Base-by-base conservation (phyloP, 2,329 filamentous ascomycete species). In the Ilyonectria robusta region DNA sequence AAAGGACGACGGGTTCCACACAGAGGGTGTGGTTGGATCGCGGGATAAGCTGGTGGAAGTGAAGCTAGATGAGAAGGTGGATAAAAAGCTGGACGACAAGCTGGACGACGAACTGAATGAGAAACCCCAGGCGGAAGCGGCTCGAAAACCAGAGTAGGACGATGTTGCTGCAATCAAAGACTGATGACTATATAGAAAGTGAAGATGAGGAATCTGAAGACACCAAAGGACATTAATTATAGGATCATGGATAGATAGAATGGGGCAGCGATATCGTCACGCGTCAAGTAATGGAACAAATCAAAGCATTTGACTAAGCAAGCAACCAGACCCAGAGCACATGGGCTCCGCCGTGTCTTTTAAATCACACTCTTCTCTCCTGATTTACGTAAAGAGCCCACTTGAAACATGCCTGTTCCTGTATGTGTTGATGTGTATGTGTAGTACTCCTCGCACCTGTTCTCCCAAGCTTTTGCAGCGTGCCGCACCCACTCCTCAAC, bases 1-100 rank as follows among this genome's bases (percentile, higher is more conserved):
- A 76, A 63, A 68, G 26, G 42, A 59, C 3, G 72, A 78, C 46
- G 77, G 77, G 1, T 77, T 78, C n/a, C 75, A 74, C 6, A 71
- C 70, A 5, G 76, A 77, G 61, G 70, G 68, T 13, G 69, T 78
- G 3, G 55, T 66, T 29, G 77, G 76, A 2, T 71, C 75, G 9
- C 72, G 63, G 37, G 70, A 70, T n/a, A 74, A 68, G 58, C 35
- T 66, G 26, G 58, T 63, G 10, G 67, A 61, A 11, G 33, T 31
- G 15, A 71, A 55, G 46, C 33, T 11, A 37, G 40, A 42, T 8
- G 40, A 42, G 40, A 42, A 42, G 40, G 8, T 15, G 10, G 66
- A 59, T 9, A 29, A 31, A 13, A 71, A 53, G 40, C 40, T 5
- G 10, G 33, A 51, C 5, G 33, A 23, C 29, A 31, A 26, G 11